Base-by-base conservation (phyloP, 2,329 filamentous ascomycete species). In the Calonectria crousiana region DNA sequence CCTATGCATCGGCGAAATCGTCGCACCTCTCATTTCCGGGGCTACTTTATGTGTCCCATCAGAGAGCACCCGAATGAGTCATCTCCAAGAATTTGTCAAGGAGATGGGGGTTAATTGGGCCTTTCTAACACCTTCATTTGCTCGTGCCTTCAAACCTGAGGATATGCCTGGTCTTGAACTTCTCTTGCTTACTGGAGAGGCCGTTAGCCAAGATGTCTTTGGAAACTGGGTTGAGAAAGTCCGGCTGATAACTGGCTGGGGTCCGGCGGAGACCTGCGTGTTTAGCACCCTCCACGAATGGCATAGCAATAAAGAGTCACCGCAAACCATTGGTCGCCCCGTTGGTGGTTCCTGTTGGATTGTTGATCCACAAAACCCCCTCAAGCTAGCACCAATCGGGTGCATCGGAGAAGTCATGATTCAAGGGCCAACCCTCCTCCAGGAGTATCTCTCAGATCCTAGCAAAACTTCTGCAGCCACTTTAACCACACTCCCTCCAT, bases 31-130 rank as follows among this genome's bases (percentile, higher is more conserved):
- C 8, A 78, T 83, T 41, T 74, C 79, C 20, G 85, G 86, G 41
- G 86, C 83, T 13, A 84, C 82, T 44, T 78, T 87, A 3, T 86
- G 84, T 58, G 79, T 87, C 8, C 83, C 85, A 1, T 84, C 83
- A 0, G 84, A 86, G 23, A 26, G 28, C 8, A 47, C 58, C 20
- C 64, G 67, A 6, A 36, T 74, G 13, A 69, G 71, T 30, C 38
- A 51, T 28, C 49, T 76, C 3, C 28, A 44, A 3, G 60, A 47
- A 13, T 67, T 53, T 32, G 47, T 72, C 6, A 52, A 44, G 10
- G 30, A 38, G 26, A 67, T 68, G 52, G 11, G 23, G 20, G 32
- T 51, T 16, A 72, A 68, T 52, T 60, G 60, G 49, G 62, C 52
- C 6, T 60, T 72, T 36, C 32, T 68, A 16, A 72, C 70, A 6